Evolutionary conservation across 2,329 filamentous ascomycete genomes (phyloP), one percentile per base, ranked within the genome.

Genomic region (Cladosporium velox): DNA sequence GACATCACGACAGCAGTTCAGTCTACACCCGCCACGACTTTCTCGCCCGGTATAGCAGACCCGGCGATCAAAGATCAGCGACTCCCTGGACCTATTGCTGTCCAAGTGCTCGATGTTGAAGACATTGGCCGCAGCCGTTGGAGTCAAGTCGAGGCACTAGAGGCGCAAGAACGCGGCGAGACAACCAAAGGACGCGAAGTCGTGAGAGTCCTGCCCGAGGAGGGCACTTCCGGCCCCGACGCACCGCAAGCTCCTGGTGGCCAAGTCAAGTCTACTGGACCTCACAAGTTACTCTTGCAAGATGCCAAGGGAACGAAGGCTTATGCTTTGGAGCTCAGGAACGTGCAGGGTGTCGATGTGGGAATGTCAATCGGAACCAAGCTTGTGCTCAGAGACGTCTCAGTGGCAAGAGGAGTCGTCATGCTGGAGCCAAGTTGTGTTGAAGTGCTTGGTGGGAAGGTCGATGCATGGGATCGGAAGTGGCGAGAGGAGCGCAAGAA

Each of bases 61-160:
- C 81, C 85, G 0, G 78, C 80, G 3, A 77, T 84, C 11, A 82
- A 85, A 69, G 87, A 91, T 66, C 78, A 81, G 4, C 80, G 78
- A 0, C 80, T 98, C 0, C 67, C 80, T 0, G 83, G 83, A 1
- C 86, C 91, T 35, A 83, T 94, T 0, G 83, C 90, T 3, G 89
- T 95, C 1, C 95, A 98, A 77, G 86, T 98, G 0, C 80, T 97
- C 1, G 93, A 96, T 72, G 83, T 98, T 8, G 90, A 96, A 74
- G 93, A 98, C 74, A 85, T 98, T 24, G 86, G 89, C 2, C 84
- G 86, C 62, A 92, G 90, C 72, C 86, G 90, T 61, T 96, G 93
- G 92, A 90, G 92, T 69, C 92, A 97, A 77, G 86, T 97, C 35
- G 92, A 97, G 77, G 88, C 89, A 38, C 87, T 95, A 7, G 91